Base-by-base conservation (phyloP, 495 filamentous ascomycete genomes). In the Trichoderma parareesei region DNA sequence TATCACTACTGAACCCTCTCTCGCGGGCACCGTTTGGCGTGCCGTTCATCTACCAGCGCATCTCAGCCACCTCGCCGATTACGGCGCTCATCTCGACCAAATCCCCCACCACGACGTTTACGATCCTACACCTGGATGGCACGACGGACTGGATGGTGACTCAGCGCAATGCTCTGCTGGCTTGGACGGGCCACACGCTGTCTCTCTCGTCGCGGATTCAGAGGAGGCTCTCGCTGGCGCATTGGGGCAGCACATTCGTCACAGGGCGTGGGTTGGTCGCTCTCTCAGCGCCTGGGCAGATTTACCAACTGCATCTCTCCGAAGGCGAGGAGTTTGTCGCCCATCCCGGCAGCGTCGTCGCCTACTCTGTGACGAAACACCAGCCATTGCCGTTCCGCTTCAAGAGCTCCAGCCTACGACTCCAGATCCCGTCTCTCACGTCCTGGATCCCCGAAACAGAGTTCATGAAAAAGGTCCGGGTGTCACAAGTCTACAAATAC, bases 101-200 rank as follows among this genome's bases (percentile, higher is more conserved):
- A 73, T 90, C 91, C 3, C 85, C 89, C 6, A 82, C 85, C 60
- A 91, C 92, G 0, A 93, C 92, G 9, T 92, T 98, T 69, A 85
- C 87, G 20, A 85, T 96, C 18, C 80, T 98, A 18, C 86, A 93
- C 70, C 84, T 98, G 43, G 90, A 98, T 80, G 94, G 94, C 38
- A 90, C 91, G n/a, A 84, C 89, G 65, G 94, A 98, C 78, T 98
- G 95, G 94, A 92, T 93, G 81, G 77, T 98, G 38, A 82, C 89
- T 11, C 93, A 96, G 73, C 81, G 90, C 62, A 86, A 88, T 66
- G 91, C 90, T 9, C 80, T 98, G 64, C 81, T 97, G 11, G 95
- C 94, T 64, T 98, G 94, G 94, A 95, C 92, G n/a, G 94, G 94
- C 38, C 87, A 93, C 72, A 90, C 91, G 2, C 79, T 98, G 35